Evolutionary conservation across 2,329 filamentous ascomycete species (phyloP), one percentile per base, ranked within the genome.

Genomic region (Aspergillus ustus): DNA sequence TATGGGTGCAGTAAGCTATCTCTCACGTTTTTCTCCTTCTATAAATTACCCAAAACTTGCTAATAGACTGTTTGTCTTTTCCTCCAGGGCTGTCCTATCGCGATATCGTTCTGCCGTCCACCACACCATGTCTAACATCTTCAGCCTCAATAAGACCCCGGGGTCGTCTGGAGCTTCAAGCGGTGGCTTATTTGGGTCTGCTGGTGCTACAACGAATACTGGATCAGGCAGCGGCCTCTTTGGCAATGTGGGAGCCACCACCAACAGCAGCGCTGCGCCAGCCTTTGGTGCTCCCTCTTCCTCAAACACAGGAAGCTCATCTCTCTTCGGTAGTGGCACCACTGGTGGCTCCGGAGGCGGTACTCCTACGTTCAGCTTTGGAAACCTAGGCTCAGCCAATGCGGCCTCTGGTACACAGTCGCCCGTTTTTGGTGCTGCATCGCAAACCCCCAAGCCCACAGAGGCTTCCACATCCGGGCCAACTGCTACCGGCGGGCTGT

Each of bases 171-270:
- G 74, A 59, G 69, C 69, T 22, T 70, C 77, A 17, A 65, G 69
- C 43, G 73, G 72, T 55, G 63, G 70, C 28, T 59, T 77, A 8
- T 78, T 79, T 60, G 73, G 76, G 15, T 66, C 74, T 40, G 68
- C 73, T 52, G 71, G 68, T 57, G 51, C 63, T 19, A 71, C 67
- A 54, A 55, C 74, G 50, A 71, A 69, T 60, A 57, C 71, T 22
- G 70, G 70, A 34, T 59, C 66, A 15, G 51, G 60, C 45, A 73
- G 74, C 60, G 68, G 72, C 52, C 71, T 81, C 40, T 81, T 82
- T 69, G 79, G 80, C 58, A 78, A 75, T 68, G 69, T 74, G 68
- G 73, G 75, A 69, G 69, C 73, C 67, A 67, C 75, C 50, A 66
- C 75, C 19, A 69, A 65, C 50, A 71, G 71, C 60, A 70, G 67